Percentiles rank a stretch among this genome's conserved stretches.
Evolutionary conservation across 768 basidiomycete species (phyloP).

Genomic region (Russula lepida): DNA sequence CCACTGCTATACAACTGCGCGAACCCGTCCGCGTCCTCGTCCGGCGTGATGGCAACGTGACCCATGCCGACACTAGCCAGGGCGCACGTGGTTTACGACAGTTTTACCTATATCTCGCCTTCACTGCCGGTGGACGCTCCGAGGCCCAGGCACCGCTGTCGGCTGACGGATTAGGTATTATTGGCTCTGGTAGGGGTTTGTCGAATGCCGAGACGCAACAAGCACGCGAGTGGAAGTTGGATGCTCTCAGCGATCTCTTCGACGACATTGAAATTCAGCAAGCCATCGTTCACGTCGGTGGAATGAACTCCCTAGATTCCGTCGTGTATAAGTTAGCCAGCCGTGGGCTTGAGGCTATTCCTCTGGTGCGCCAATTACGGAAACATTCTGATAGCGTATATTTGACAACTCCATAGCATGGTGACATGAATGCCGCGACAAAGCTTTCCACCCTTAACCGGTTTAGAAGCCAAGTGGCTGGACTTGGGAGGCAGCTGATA

Average conservation of each 20-base stretch:
- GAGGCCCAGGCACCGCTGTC: slow-evolving; percentile 39
- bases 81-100: slow-evolving; percentile 83
- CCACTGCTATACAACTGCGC: slow-evolving; percentile 83
- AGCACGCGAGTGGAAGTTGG: slow-evolving; percentile 91
- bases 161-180: slow-evolving; percentile 72
- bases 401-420: slow-evolving; percentile 46
- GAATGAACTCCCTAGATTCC: slow-evolving; percentile 77
- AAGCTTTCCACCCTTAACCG: slow-evolving; percentile 79
- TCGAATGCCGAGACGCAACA: slow-evolving; percentile 76
- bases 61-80: slow-evolving; percentile 58
- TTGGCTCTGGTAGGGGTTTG: slow-evolving; percentile 82
- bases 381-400: slow-evolving; percentile 4
- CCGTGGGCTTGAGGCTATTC: slow-evolving; percentile 79
- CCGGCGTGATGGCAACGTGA: slow-evolving; percentile 78
- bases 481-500: slow-evolving; percentile 53
- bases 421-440: slow-evolving; percentile 84
- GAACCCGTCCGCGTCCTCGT: slow-evolving; percentile 99
- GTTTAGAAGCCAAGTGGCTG: slow-evolving; percentile 54
- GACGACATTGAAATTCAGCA: slow-evolving; percentile 78
- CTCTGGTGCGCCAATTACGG: slow-evolving; percentile 50
- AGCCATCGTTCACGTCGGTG: slow-evolving; percentile 82
- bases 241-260: slow-evolving; percentile 82
- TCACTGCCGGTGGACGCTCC: slow-evolving; percentile 75
- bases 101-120: slow-evolving; percentile 93
- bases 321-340: slow-evolving; percentile 86